Base-by-base conservation (phyloP, 192 early-diverging fungal species). In the Polychytrium aggregatum region DNA sequence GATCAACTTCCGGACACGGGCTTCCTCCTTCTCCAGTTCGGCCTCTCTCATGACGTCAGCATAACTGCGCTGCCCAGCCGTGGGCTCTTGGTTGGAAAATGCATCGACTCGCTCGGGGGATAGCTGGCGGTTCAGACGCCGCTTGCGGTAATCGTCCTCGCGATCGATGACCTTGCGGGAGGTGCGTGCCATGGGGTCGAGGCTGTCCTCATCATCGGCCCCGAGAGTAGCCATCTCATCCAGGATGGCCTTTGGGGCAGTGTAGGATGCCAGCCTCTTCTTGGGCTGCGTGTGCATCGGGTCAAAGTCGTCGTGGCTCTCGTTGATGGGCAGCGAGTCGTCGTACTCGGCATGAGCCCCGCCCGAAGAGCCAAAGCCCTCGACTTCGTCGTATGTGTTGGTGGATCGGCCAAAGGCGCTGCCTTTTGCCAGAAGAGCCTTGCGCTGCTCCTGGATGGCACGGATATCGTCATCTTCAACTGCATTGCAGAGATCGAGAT, bases 21-120 rank as follows among this genome's bases (percentile, higher is more conserved):
- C 82, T 38, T 86, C 62, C 51, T 97, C 90, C 4, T 76, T 72
- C 24, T 96, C 91, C 24, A 95, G 63, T 44, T 92, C 87, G 6
- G 75, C 78, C 54, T 89, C 82, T 48, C 71, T 72, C 82, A 94
- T 87, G 14, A 89, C 81, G 50, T 95, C 89, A 10, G 80, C 63
- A 57, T 97, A 97, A 1, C 80, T 76, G 35, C 84, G 53, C 0
- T 76, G 67, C 25, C 79, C 78, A 11, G 50, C 65, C 11, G 21
- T 47, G 0, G 42, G 56, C 4, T 70, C 67, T 13, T 51, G 62
- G 14, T 48, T 59, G n/a, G 68, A 53, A 54, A 92, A 91, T 0
- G 87, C 81, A 54, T 96, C 90, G 16, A 58, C 64, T 14, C 86
- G 70, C 33, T 85, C 82, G 4, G 90, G 88, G 4, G 91, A 92